Evolutionary conservation across 2,329 filamentous ascomycete genomes (phyloP), one percentile per base, ranked within the genome.

Genomic region (Neobulgaria alba): DNA sequence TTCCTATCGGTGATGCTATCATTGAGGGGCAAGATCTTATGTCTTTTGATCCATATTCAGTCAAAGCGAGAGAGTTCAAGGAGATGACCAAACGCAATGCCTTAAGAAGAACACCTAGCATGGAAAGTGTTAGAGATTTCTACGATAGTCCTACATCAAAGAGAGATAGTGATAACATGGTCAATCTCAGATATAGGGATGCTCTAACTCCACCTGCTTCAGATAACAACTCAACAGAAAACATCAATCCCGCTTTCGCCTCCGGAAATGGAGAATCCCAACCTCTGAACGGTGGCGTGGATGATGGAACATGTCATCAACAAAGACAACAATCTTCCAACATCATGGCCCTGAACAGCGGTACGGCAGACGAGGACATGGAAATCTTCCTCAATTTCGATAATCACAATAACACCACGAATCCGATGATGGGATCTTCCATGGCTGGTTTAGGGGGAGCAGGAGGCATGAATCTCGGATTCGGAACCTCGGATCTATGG

Each of bases 361-460:
- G n/a, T n/a, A n/a, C n/a, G n/a, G n/a, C n/a, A n/a, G n/a, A 14
- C 5, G 7, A 16, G 10, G 30, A 16, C n/a, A 33, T 33, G 30
- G 30, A 33, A 33, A 49, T 53, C 44, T 53, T 50, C 41, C 19
- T 56, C 10, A 54, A 43, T 23, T 51, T 56, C 33, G 49, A 52
- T 29, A 21, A n/a, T 21, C 36, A 15, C 1, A 47, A 46, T 19
- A 47, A 55, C 4, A 23, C 48, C n/a, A n/a, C n/a, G n/a, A n/a
- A n/a, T n/a, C n/a, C n/a, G n/a, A n/a, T n/a, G n/a, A n/a, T n/a
- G n/a, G n/a, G n/a, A n/a, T n/a, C n/a, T n/a, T n/a, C n/a, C n/a
- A n/a, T n/a, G n/a, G n/a, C n/a, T n/a, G n/a, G n/a, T n/a, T n/a
- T n/a, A n/a, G n/a, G n/a, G n/a, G n/a, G n/a, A n/a, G n/a, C n/a